Percentiles rank a stretch among this genome's conserved stretches.
Conservation (phyloP, 257 asterid species). For the Leptodermis oblonga region DNA sequence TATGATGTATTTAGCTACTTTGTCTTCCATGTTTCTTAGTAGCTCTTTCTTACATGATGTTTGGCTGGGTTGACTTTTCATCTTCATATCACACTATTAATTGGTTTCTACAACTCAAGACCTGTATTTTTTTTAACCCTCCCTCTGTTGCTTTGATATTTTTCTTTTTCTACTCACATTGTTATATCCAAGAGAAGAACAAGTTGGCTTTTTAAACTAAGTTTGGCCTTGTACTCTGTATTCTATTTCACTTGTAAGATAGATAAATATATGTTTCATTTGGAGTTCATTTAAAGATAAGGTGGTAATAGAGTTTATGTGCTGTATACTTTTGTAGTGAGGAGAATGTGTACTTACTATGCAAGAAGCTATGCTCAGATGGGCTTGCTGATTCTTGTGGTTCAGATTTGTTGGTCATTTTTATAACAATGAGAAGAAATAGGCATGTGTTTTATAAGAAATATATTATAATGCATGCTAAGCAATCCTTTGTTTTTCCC, state of each 20-base stretch:
- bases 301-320: background rate
- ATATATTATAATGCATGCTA: slow-evolving; percentile 1
- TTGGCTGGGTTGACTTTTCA: too few species aligned
- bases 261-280: too few species aligned
- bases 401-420: slow-evolving; percentile 69
- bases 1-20: too few species aligned
- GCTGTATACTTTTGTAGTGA: slow-evolving; percentile 43
- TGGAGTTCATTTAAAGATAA: background rate
- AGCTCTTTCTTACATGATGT: too few species aligned
- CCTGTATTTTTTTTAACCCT: background rate
- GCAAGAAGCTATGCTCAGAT: slow-evolving; percentile 60
- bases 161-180: background rate
- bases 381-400: slow-evolving; percentile 58
- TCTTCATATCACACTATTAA: too few species aligned
- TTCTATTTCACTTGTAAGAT: background rate
- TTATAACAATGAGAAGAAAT: slow-evolving; percentile 76
- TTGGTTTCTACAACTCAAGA: background rate
- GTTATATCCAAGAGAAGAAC: background rate
- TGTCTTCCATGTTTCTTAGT: too few species aligned
- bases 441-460: slow-evolving; percentile 38
- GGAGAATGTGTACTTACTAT: slow-evolving; percentile 75
- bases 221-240: background rate
- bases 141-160: too few species aligned
- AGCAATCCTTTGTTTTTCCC: background rate
- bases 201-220: too few species aligned